Base-by-base conservation (phyloP, 2,329 filamentous ascomycete species). In the Aureobasidium lini region DNA sequence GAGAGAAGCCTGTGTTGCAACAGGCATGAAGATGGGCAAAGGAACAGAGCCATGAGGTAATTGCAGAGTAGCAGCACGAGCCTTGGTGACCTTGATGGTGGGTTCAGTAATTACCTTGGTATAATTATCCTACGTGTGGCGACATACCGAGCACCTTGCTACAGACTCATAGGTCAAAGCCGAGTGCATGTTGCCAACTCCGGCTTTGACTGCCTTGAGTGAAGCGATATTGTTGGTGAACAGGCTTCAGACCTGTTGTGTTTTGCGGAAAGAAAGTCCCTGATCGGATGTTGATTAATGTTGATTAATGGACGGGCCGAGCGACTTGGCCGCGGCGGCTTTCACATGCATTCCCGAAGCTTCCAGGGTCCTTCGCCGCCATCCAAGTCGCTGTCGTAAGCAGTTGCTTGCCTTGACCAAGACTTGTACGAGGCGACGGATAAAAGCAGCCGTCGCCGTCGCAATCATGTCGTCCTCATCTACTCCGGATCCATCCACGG, bases 11-110 rank as follows among this genome's bases (percentile, higher is more conserved):
- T 99, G 94, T 0, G 94, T 99, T 32, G 94, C 94, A 44, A 99
- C 94, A 15, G 94, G 94, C 94, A 99, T 99, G 75, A 99, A 99
- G 61, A 97, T 85, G 7, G 95, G 94, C 32, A 97, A 83, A 67
- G 88, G 84, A 29, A 99, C 92, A 1, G 87, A 81, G 60, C 94
- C 94, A 84, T 99, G 95, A 53, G 94, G 93, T 29, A 99, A 85
- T 49, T 86, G 88, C 57, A 99, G 81, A 61, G 84, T 85, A 57
- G 94, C 94, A 52, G 94, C 94, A 66, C 94, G 88, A 29, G 94
- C 94, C 79, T 93, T 90, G 10, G 93, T 97, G 50, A 91, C 95
- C 93, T 97, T 59, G 63, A 34, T 52, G 52, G 52, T 13, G 23
- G 23, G 15, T 50, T 67, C 36, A 61, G 63, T 31, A 43, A 15